Percentiles rank a stretch among this genome's conserved stretches.
Conservation (phyloP, 1,139 yeast species). For the Casaregolazyma lundiana region DNA sequence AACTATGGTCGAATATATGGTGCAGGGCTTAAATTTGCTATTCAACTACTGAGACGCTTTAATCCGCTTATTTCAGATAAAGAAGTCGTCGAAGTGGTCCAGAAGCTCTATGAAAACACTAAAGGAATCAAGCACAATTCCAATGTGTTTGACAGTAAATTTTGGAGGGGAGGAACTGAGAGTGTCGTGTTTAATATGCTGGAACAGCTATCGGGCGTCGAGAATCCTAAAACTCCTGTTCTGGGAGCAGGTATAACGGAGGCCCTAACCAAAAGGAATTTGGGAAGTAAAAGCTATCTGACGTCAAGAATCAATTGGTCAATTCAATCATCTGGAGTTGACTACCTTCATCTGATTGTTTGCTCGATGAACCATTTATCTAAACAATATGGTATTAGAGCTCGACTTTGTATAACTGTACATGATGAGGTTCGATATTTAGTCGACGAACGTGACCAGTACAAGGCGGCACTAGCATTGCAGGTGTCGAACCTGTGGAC, state of each 20-base stretch:
- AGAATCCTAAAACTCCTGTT: slow-evolving; percentile 85
- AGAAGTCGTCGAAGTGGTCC: slow-evolving; percentile 67
- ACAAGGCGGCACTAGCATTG: slow-evolving; percentile 71
- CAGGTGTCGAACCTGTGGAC: slow-evolving; percentile 96
- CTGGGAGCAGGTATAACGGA: slow-evolving; percentile 90
- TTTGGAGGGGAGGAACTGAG: slow-evolving; percentile 93
- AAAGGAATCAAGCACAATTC: slow-evolving; percentile 57
- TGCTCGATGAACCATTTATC: slow-evolving; percentile 84
- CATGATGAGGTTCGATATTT: slow-evolving; percentile 92
- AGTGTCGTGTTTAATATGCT: slow-evolving; percentile 84
- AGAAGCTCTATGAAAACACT: slow-evolving; percentile 67
- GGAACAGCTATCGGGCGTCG: slow-evolving; percentile 81
- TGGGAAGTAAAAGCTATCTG: slow-evolving; percentile 57
- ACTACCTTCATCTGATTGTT: slow-evolving; percentile 79
- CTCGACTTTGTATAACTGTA: slow-evolving; percentile 79
- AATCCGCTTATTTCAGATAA: slow-evolving; percentile 64
- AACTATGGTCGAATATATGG: slow-evolving; percentile 98
- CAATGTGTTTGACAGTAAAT: slow-evolving; percentile 34
- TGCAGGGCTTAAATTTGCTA: slow-evolving; percentile 90
- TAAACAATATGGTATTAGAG: slow-evolving; percentile 61
- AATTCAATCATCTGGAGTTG: slow-evolving; percentile 97
- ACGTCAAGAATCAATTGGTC: slow-evolving; percentile 97
- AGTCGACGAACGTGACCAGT: slow-evolving; percentile 66
- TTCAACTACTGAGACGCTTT: slow-evolving; percentile 73
- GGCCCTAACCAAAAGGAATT: slow-evolving; percentile 64